Evolutionary conservation across 2,329 filamentous ascomycete species (phyloP).

Genomic region (Parascedosporium putredinis): DNA sequence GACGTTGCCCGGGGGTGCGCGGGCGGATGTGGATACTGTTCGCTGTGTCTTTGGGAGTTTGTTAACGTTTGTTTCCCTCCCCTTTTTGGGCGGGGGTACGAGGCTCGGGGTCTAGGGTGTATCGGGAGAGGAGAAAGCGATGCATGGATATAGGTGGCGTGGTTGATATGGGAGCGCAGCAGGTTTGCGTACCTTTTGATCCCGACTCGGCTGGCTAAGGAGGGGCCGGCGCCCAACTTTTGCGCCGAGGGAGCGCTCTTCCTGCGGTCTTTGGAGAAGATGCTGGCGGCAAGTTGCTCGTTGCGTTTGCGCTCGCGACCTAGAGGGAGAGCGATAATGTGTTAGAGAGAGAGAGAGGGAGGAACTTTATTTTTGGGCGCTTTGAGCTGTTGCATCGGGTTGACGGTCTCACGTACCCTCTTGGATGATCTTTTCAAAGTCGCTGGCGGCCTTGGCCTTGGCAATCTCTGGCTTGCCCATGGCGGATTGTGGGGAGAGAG

Average conservation of each 20-base stretch:
- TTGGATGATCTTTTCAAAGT: constrained; percentile 46
- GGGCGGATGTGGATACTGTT: constrained; percentile 7
- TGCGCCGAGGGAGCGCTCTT: constrained; percentile 43
- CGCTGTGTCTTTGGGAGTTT: neutral
- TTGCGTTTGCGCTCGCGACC: constrained; percentile 62
- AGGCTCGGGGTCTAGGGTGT: no score
- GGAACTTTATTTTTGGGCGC: no score
- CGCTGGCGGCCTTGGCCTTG: constrained; percentile 30
- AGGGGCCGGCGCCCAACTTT: constrained; percentile 37
- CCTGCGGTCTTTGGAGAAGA: constrained; percentile 53
- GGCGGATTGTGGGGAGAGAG: neutral
- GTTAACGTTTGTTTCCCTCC: no score
- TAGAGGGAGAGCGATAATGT: constrained; percentile 16
- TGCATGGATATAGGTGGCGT: no score
- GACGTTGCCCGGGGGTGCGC: constrained; percentile 37
- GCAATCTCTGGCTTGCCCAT: constrained; percentile 17
- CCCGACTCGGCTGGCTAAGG: constrained; percentile 61
- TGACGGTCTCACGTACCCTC: constrained; percentile 29
- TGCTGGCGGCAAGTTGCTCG: constrained; percentile 59
- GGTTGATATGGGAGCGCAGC: neutral
- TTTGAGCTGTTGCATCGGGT: no score
- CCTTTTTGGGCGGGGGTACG: no score
- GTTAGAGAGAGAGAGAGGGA: neutral
- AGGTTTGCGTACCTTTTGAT: constrained; percentile 45
- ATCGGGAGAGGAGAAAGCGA: no score